Base-by-base conservation (phyloP, 164 flowering plant species). In the Amborella trichopoda region DNA sequence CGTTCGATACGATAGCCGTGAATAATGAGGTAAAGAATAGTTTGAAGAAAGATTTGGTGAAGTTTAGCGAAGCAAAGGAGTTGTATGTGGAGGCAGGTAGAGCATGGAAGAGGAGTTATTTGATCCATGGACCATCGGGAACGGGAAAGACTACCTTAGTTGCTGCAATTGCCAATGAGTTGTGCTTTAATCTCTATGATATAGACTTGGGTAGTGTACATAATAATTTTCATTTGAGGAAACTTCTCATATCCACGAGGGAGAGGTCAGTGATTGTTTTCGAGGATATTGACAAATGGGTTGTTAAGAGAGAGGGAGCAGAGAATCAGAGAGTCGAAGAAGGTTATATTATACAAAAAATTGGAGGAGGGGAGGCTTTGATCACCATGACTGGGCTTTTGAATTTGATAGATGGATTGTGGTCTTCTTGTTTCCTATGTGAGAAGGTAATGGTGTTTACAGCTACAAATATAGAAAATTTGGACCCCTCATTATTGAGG, bases 391-490 rank as follows among this genome's bases (percentile, higher is more conserved):
- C 94, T 0, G 88, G 83, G 6, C 20, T 81, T 4, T 22, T 84
- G 43, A 76, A 62, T 27, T 81, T 81, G 78, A 77, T 80, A 89
- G 97, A 88, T 53, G 97, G 97, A 25, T 55, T 88, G 8, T 60
- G 65, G 3, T 78, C 94, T 11, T 65, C 78, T 52, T 81, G 90
- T 53, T 83, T 75, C 0, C 91, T 81, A 32, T n/a, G n/a, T n/a
- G 94, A 80, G 49, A 58, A 87, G 2, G 72, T 88, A 13, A 70
- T 88, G 87, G 78, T 88, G 0, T 81, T 81, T 53, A 88, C 97
- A 2, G 73, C 73, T 75, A 78, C 56, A 58, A 44, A 56, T 32
- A 72, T 69, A 51, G 79, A 80, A 23, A 53, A 52, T 0, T 54
- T 81, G 14, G 86, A 88, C 48, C 74, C 64, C 2, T 45, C 72